These are phyloP conservation scores for Mucor racemosus DNA, from an alignment of 371 early-diverging fungal genomes.

Conservation along the genomic window DNA sequence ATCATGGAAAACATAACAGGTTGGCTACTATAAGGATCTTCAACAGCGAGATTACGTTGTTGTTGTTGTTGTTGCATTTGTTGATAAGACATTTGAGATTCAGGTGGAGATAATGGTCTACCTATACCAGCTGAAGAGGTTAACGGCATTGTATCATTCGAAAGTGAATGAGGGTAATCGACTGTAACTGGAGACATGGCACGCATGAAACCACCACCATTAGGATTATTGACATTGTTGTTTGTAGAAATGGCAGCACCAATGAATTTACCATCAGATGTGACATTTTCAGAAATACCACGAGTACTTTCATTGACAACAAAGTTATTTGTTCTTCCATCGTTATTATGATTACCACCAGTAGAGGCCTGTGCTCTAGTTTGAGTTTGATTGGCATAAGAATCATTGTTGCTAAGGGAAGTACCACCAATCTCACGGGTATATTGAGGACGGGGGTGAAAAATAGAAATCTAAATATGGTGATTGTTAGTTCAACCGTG, in stretches of 20 bases:
- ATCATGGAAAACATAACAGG: conserved; percentile 49
- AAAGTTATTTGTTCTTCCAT: conserved; percentile 5
- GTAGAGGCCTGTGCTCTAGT: neutral
- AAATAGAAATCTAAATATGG: conserved; percentile 44
- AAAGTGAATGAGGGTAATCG: conserved; percentile 31
- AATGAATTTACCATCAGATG: neutral
- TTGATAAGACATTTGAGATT: neutral
- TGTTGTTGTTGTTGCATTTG: neutral
- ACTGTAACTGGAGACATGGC: conserved; percentile 45
- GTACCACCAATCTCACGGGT: conserved; percentile 1
- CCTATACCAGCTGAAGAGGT: conserved; percentile 23
- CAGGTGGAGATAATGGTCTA: conserved; percentile 28
- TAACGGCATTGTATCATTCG: conserved; percentile 30
- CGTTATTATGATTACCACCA: neutral
- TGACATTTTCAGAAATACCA: neutral
- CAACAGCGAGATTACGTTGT: conserved; percentile 28
- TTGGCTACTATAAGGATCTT: conserved; percentile 45
- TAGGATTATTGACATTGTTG: conserved; percentile 6
- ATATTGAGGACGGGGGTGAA: conserved; percentile 46
- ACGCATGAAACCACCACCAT: conserved; percentile 41
- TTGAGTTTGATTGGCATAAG: neutral
- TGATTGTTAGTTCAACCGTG: neutral
- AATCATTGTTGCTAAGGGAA: neutral
- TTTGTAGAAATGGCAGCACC: neutral
- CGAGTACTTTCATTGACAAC: conserved; percentile 3